Evolutionary conservation across 495 filamentous ascomycete genomes (phyloP), one percentile per base, ranked within the genome.

Genomic region (Penicillium paxilli): DNA sequence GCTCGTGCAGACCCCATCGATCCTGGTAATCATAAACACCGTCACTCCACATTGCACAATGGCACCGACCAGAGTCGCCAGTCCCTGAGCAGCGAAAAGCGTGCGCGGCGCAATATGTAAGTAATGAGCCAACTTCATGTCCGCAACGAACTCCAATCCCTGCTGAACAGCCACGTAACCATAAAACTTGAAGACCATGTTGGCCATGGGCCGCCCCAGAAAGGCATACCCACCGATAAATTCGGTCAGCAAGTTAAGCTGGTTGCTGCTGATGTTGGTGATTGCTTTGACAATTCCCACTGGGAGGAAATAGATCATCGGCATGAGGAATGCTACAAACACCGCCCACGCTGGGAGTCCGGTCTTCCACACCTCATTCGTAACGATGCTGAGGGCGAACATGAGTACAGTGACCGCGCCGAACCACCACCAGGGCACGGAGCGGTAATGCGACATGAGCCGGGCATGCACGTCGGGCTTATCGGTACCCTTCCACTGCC

Each of bases 71-170:
- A 85, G 81, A 0, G 84, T 87, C 21, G 85, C 83, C 7, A 88
- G 73, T 0, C 87, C 83, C 63, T 89, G 86, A 0, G 83, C 83
- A 57, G 81, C 72, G 67, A 90, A 90, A 64, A 89, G 79, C 1
- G 80, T 85, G 5, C 86, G 75, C 0, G 86, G 86, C 1, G 86
- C 82, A n/a, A 88, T 82, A 62, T 89, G 88, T 70, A 90, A 83
- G 68, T 90, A 91, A 62, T 89, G 85, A 7, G 84, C 87, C 81
- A 91, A 66, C 83, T 92, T 76, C 88, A 90, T 72, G 80, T 87
- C 76, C 76, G 73, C 86, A 72, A 89, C 86, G 74, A 89, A 68
- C 70, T 75, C 74, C 35, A 77, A 51, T 21, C 73, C 77, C 57
- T 79, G 77, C 10, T 71, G 61, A 72, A 87, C 82, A 33, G 85